Evolutionary conservation across 352 stramenopile species (phyloP).

Genomic region (Phytophthora hybrid): DNA sequence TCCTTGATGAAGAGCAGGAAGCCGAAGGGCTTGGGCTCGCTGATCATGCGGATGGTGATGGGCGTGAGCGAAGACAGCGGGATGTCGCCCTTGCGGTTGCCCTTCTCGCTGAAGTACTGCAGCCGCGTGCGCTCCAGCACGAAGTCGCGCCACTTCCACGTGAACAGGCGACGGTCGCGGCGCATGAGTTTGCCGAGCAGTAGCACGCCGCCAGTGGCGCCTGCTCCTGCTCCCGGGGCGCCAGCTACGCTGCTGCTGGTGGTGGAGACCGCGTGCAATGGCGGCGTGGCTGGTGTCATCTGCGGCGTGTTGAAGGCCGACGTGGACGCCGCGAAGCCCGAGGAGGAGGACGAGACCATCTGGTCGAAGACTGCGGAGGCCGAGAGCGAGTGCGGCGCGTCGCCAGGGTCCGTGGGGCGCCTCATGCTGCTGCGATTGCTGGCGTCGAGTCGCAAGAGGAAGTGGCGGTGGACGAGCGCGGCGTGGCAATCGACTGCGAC

Average conservation of each 20-base stretch:
- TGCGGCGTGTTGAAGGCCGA: slow-evolving; percentile 3
- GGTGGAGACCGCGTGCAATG: not conserved
- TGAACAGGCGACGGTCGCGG: slow-evolving; percentile 77
- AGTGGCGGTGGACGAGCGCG: not conserved
- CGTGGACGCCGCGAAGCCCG: slow-evolving; percentile 7
- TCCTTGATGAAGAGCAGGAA: slow-evolving; percentile 85
- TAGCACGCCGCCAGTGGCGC: slow-evolving; percentile 41
- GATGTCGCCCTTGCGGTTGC: slow-evolving; percentile 80
- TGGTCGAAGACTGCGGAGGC: slow-evolving; percentile 9
- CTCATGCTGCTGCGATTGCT: not conserved
- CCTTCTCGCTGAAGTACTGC: slow-evolving; percentile 85
- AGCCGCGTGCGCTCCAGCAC: slow-evolving; percentile 72
- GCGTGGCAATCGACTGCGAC: no score
- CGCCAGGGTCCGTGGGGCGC: not conserved
- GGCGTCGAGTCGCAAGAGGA: not conserved
- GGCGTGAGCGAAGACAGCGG: slow-evolving; percentile 62
- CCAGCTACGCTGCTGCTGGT: no score
- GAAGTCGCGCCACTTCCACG: slow-evolving; percentile 89
- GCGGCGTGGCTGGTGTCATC: not conserved
- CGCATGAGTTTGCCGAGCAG: slow-evolving; percentile 80
- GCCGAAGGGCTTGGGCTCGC: slow-evolving; percentile 73
- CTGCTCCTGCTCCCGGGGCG: no score
- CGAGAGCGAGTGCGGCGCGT: slow-evolving; percentile 1
- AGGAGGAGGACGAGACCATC: not conserved
- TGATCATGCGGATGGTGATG: slow-evolving; percentile 77